Conservation (phyloP, 331 rosid genomes). For the Quercus phellos region DNA sequence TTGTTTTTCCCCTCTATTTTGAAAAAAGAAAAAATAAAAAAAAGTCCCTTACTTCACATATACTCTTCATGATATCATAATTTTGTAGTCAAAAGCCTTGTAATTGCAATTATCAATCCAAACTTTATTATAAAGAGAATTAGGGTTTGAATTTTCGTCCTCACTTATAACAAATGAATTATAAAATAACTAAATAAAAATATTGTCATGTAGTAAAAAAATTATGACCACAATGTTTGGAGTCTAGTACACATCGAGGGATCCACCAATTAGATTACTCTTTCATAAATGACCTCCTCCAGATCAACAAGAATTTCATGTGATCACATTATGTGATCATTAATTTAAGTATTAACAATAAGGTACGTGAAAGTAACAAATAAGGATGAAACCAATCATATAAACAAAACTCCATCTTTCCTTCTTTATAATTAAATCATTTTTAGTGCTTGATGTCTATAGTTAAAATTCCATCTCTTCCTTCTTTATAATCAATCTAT, state of each 20-base stretch:
- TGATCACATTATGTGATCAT: background rate
- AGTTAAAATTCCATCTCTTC: no score
- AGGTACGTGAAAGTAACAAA: background rate
- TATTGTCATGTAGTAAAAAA: no score
- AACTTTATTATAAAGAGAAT: no score
- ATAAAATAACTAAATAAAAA: no score
- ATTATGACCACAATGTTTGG: background rate
- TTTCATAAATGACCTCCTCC: background rate
- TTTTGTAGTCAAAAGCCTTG: no score
- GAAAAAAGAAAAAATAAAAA: background rate
- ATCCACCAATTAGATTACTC: background rate
- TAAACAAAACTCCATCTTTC: no score
- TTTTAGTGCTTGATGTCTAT: no score
- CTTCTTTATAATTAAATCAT: no score
- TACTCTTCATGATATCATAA: background rate
- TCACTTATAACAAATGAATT: no score
- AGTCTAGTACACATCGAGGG: background rate
- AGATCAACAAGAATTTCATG: background rate
- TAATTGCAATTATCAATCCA: no score
- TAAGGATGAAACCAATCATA: background rate
- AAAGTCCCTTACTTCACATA: background rate
- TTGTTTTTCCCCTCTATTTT: background rate
- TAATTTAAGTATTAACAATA: background rate
- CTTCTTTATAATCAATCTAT: no score
- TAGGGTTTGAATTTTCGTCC: no score